phyloP scores from a whole-genome alignment of 139 green algal species.

The Volvox reticuliferus region DNA sequence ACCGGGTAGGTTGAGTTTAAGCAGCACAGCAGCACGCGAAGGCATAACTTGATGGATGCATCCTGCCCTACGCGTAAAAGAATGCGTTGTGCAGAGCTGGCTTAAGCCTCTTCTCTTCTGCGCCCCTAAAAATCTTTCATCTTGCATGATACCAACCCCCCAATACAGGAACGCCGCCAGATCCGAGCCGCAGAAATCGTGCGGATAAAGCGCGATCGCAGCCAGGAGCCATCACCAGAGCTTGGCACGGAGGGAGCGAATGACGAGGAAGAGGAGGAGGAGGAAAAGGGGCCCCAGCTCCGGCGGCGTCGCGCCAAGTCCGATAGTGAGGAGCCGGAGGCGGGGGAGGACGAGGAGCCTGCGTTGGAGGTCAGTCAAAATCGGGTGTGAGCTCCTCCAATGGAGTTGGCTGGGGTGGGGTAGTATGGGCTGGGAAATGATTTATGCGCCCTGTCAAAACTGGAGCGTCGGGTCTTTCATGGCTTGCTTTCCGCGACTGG shows the following conservation, averaged over 20 bases:
- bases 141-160: background rate
- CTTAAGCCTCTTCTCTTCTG: no score
- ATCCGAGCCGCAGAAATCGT: slow-evolving; percentile 69
- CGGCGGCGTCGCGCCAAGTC: background rate
- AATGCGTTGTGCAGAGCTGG: no score
- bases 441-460: no score
- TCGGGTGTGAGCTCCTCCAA: background rate
- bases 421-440: background rate
- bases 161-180: slow-evolving; percentile 45
- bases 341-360: background rate
- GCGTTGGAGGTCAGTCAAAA: background rate
- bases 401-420: background rate
- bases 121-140: no score
- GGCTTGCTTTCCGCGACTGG: no score
- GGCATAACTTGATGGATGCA: no score
- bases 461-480: no score
- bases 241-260: slow-evolving; percentile 7
- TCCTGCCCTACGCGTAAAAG: no score
- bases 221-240: slow-evolving; percentile 16
- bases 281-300: slow-evolving; percentile 32
- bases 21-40: no score
- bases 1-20: no score
- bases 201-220: slow-evolving; percentile 33
- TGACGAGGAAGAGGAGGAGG: slow-evolving; percentile 29
- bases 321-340: slow-evolving; percentile 30